Base-by-base conservation (phyloP, 1,284 basidiomycete species). In the Pseudozyma thailandica region DNA sequence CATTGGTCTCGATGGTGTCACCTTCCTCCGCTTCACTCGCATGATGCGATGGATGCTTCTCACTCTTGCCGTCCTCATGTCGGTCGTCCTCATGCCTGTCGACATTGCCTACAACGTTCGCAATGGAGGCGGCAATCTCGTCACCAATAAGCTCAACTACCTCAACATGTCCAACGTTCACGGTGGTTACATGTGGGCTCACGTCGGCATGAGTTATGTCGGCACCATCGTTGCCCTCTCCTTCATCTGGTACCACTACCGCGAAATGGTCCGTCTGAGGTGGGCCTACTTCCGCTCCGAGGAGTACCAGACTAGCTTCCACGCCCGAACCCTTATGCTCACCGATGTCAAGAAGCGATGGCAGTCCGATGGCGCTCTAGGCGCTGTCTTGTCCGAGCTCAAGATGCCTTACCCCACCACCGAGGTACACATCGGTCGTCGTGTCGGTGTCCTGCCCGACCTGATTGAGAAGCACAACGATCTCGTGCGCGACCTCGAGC, bases 11-110 rank as follows among this genome's bases (percentile, higher is more conserved):
- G 96, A 99, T 82, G 95, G 94, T 0, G 90, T 93, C 48, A 88
- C 91, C 13, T 99, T 92, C 84, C 88, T 99, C 18, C 90, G 94
- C 21, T 97, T 98, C 83, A 87, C 91, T 26, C 89, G 93, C 63
- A 89, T 99, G 85, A 87, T 92, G 79, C 89, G 93, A 25, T 69
- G 54, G 50, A 72, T 76, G 51, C 59, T 75, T 30, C 72, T 74
- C 20, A 61, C 66, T 1, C 61, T 82, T 21, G 75, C 77, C 28
- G 26, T 81, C 49, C 84, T 93, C 48, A 86, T 89, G 41, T 91
- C 91, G 73, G 88, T 85, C 16, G 85, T 93, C 33, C 88, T 97
- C 63, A 87, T 96, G 59, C 92, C 92, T 23, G 86, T 93, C 84
- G 91, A 93, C 78, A 84, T 82, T 12, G 54, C 69, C 12, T 79